A percentile compares a stretch with the other conserved stretches of the same genome.
phyloP scores from a whole-genome alignment of 768 basidiomycete species.

The Agrocybe pediades region DNA sequence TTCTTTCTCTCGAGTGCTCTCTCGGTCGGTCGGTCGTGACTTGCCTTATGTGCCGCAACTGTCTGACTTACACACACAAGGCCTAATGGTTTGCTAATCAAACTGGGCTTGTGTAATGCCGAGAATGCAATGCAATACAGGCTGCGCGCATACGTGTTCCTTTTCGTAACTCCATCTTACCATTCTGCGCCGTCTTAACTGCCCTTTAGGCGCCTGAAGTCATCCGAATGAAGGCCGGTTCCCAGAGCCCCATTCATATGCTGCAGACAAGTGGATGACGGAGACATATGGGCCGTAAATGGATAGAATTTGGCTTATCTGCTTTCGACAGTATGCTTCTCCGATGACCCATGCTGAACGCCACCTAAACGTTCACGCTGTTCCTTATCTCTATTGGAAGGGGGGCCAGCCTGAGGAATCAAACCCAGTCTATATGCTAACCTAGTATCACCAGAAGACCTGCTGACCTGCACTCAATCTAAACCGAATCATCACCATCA shows the following conservation, averaged over 20 bases:
- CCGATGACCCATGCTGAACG: not conserved
- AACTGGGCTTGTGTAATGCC: no score
- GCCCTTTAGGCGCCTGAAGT: no score
- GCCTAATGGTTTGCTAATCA: no score
- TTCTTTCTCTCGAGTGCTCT: not conserved
- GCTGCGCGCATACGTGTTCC: no score
- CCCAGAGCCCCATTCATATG: no score
- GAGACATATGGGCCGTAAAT: no score
- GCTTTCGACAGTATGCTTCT: not conserved
- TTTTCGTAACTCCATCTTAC: no score
- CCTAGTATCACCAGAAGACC: not conserved
- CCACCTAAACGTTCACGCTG: not conserved
- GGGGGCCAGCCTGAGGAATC: no score
- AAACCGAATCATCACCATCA: not conserved
- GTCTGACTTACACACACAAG: not conserved
- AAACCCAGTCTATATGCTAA: not conserved
- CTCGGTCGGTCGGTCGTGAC: not conserved
- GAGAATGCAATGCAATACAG: no score
- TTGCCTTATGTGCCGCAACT: not conserved
- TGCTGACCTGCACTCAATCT: conserved; percentile 13
- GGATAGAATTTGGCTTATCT: not conserved
- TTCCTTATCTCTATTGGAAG: not conserved
- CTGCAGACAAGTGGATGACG: no score
- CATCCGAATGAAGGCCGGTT: no score
- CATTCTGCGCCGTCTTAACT: no score